A percentile compares a stretch with the other conserved stretches of the same genome.
Conservation (phyloP, 1,139 yeast genomes). For the Yamadazyma jaroonii region DNA sequence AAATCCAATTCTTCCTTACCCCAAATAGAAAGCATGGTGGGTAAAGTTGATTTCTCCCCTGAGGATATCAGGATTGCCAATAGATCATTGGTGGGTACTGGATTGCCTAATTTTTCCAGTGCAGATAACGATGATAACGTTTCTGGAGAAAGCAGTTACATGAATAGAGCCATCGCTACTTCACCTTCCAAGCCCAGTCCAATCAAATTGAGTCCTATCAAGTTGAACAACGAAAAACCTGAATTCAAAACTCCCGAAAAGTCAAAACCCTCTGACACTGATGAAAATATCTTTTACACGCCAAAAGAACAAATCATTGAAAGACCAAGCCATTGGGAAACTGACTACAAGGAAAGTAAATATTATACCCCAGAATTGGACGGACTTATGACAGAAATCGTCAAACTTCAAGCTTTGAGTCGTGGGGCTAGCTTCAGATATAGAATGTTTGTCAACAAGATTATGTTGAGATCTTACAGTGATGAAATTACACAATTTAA, state of each 20-base stretch:
- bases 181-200: constrained; percentile 10
- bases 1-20: constrained; percentile 57
- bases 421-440: constrained; percentile 68
- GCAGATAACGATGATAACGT: constrained; percentile 29
- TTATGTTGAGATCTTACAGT: constrained; percentile 54
- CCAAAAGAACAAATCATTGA: constrained; percentile 9
- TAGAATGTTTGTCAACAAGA: constrained; percentile 56
- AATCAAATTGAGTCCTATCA: background rate
- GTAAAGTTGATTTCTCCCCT: constrained; percentile 57
- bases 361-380: constrained; percentile 27
- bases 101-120: constrained; percentile 62
- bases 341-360: constrained; percentile 10
- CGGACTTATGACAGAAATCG: constrained; percentile 21
- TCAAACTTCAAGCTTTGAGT: constrained; percentile 57
- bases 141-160: constrained; percentile 20
- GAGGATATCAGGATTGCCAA: constrained; percentile 71
- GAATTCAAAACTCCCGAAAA: constrained; percentile 5
- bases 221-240: background rate
- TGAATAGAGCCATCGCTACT: constrained; percentile 20
- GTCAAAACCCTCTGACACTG: background rate
- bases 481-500: constrained; percentile 40
- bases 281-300: constrained; percentile 8
- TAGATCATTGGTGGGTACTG: constrained; percentile 58
- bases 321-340: constrained; percentile 6
- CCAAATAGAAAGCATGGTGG: constrained; percentile 61